These are phyloP conservation scores for Dalbergia oliveri DNA, from an alignment of 306 rosid species.

Conservation along the genomic window DNA sequence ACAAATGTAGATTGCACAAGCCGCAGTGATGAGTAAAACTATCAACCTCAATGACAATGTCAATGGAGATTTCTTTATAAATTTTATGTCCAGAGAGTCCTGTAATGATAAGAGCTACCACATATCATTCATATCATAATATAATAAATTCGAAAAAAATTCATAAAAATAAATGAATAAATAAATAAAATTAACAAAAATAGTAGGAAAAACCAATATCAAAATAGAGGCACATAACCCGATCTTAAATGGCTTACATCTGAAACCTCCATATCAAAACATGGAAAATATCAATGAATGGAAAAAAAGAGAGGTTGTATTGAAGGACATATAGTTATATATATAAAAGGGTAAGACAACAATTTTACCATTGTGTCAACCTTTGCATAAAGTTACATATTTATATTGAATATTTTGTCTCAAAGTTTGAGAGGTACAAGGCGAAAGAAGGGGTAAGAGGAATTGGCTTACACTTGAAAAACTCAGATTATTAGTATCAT, in stretches of 20 bases:
- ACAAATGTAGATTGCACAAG: slow-evolving; percentile 56
- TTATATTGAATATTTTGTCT: background rate
- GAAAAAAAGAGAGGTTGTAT: background rate
- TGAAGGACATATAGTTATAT: slow-evolving; percentile 2
- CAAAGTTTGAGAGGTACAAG: slow-evolving; percentile 43
- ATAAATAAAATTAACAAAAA: background rate
- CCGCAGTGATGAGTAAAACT: slow-evolving; percentile 45
- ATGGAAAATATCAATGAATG: background rate
- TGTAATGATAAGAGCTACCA: slow-evolving; percentile 33
- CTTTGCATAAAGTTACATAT: too few species aligned
- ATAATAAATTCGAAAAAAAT: background rate
- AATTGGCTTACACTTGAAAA: slow-evolving; percentile 39
- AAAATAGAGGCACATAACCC: background rate
- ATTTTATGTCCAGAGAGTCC: slow-evolving; percentile 54
- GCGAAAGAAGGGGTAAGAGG: slow-evolving; percentile 58
- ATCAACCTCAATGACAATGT: slow-evolving; percentile 53
- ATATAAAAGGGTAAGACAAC: too few species aligned
- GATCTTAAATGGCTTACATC: slow-evolving; percentile 55
- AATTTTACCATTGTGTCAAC: too few species aligned
- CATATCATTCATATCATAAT: background rate
- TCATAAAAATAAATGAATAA: background rate
- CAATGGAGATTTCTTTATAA: slow-evolving; percentile 54
- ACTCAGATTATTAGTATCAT: slow-evolving; percentile 29
- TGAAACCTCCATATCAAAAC: slow-evolving; percentile 41
- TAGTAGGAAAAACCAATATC: background rate